Evolutionary conservation across 306 rosid species (phyloP).

Genomic region (Amphicarpaea edgeworthii): DNA sequence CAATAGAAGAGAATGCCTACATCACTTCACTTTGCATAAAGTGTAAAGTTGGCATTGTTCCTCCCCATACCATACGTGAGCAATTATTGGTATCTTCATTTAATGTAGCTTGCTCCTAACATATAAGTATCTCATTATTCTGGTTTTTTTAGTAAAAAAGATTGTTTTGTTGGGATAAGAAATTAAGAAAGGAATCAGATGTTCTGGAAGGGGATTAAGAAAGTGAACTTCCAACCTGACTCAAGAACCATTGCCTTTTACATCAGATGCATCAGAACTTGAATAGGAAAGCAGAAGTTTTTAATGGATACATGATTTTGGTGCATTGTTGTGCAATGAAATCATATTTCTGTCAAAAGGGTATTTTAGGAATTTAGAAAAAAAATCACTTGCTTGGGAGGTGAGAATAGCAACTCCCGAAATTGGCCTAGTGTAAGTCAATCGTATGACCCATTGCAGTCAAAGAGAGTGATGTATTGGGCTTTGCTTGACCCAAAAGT

Average conservation of each 20-base stretch:
- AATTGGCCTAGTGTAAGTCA: no score
- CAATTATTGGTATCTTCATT: slow-evolving; percentile 41
- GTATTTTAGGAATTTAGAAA: no score
- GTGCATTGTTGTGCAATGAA: no score
- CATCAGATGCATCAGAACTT: neutral
- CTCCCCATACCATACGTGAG: slow-evolving; percentile 5
- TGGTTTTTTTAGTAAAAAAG: neutral
- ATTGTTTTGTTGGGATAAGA: slow-evolving; percentile 21
- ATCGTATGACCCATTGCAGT: neutral
- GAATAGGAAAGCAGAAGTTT: neutral
- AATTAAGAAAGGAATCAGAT: slow-evolving; percentile 46
- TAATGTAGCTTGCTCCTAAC: slow-evolving; percentile 40
- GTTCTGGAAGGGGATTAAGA: neutral
- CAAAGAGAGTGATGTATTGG: neutral
- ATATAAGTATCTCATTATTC: slow-evolving; percentile 39
- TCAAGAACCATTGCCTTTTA: slow-evolving; percentile 7
- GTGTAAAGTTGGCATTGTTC: slow-evolving; percentile 47
- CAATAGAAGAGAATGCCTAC: slow-evolving; percentile 16
- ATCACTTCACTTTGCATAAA: slow-evolving; percentile 51
- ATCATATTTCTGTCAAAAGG: no score
- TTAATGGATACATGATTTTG: no score
- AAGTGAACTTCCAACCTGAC: slow-evolving; percentile 4
- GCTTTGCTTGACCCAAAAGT: neutral
- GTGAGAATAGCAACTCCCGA: no score
- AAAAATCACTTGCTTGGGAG: no score